These are phyloP conservation scores for Ganoderma sinense DNA, from an alignment of 1,284 basidiomycete genomes.

Conservation along the genomic window DNA sequence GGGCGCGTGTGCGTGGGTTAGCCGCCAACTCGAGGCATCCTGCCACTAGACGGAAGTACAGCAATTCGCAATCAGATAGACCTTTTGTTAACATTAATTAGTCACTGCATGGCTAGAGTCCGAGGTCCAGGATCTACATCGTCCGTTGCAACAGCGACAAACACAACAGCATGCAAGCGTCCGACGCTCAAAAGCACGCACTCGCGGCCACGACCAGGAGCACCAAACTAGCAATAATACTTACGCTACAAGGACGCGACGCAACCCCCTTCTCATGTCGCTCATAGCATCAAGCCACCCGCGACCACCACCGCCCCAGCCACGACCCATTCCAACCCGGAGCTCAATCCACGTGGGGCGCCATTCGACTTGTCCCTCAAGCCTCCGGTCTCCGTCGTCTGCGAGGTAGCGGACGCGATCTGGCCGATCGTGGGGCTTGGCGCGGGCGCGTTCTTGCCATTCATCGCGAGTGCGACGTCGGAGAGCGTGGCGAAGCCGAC, in stretches of 20 bases:
- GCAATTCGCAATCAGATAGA: too few relatives aligned
- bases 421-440: conserved; percentile 45
- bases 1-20: too few relatives aligned
- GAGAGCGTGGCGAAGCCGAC: conserved; percentile 86
- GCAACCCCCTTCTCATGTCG: too few relatives aligned
- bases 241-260: background rate
- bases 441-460: conserved; percentile 38
- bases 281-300: conserved; percentile 2
- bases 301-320: background rate
- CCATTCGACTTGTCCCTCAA: conserved; percentile 1
- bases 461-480: conserved; percentile 43
- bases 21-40: too few relatives aligned
- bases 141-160: background rate
- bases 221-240: background rate
- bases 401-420: background rate
- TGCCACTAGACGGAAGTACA: too few relatives aligned
- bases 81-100: too few relatives aligned
- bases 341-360: background rate
- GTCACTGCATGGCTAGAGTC: too few relatives aligned
- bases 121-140: too few relatives aligned
- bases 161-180: background rate
- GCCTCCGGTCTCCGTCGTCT: background rate
- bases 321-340: background rate
- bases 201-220: background rate
- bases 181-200: background rate